Evolutionary conservation across 805 yeast species (phyloP), one percentile per base, ranked within the genome.

Genomic region (Kodamaea laetipori): DNA sequence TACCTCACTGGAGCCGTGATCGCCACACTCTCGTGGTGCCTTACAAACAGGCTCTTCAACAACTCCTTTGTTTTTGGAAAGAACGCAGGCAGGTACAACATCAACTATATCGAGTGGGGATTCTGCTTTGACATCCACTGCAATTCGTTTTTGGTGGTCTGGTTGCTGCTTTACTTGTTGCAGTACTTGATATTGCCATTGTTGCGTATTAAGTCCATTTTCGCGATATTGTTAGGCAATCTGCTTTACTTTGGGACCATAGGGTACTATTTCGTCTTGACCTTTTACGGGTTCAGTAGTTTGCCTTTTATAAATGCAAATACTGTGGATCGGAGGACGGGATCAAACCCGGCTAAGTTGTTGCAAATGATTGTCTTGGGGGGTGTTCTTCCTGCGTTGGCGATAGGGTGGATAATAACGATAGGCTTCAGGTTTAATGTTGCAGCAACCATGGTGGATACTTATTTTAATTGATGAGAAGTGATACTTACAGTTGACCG

Each of bases 111-210:
- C 42, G 97, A 90, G 60, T 90, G 97, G 97, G 90, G 92, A 1
- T 90, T 88, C 60, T 89, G 97, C 67, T 90, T 90, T 60, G 97
- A 90, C 57, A 83, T 90, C 19, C 97, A 90, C 65, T 88, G 96
- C 69, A 90, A 90, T 63, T 78, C 96, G n/a, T 89, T 86, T 59
- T 66, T 89, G 49, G 71, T 84, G 11, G 81, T 89, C 34, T 88
- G 95, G 95, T 74, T 87, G 41, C 64, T 78, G 39, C 69, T 89
- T 27, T 86, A 89, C 61, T 73, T 88, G 49, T 47, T 86, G 23
- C 95, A 89, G 63, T 85, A 87, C 56, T 57, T 88, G 37, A 61
- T 87, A 43, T 67, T 89, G 47, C 97, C 97, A 1, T 56, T 89
- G 12, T 65, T 89, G 31, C 78, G 81, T 40, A 61, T 80, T 55